Evolutionary conservation across 768 basidiomycete species (phyloP).

Genomic region (Pisolithus sp.): DNA sequence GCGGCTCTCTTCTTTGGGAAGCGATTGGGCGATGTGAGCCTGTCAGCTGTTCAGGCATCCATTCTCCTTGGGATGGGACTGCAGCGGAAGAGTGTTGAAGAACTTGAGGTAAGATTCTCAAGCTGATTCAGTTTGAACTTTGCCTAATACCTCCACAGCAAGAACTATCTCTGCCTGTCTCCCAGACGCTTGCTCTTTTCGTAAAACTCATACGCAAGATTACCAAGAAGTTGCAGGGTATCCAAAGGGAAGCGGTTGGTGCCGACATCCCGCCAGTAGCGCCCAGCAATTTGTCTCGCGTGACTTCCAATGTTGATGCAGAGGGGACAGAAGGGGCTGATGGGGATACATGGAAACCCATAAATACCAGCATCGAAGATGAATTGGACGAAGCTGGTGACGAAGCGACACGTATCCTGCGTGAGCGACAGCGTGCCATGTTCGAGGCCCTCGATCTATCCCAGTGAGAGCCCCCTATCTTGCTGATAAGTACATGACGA

Average conservation of each 20-base stretch:
- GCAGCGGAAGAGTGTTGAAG: slow-evolving; percentile 86
- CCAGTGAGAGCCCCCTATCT: slow-evolving; percentile 52
- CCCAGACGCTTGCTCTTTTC: slow-evolving; percentile 85
- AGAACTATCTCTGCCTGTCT: slow-evolving; percentile 79
- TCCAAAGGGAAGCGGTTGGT: slow-evolving; percentile 74
- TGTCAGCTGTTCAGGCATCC: slow-evolving; percentile 88
- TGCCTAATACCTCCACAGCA: slow-evolving; percentile 32
- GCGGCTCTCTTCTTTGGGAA: slow-evolving; percentile 82
- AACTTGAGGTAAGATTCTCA: slow-evolving; percentile 60
- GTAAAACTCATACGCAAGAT: slow-evolving; percentile 87
- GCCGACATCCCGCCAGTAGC: slow-evolving; percentile 49
- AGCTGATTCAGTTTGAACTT: not conserved
- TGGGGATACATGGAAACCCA: slow-evolving; percentile 35
- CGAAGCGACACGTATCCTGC: slow-evolving; percentile 45
- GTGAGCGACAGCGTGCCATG: slow-evolving; percentile 78
- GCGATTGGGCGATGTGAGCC: slow-evolving; percentile 52
- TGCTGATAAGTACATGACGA: slow-evolving; percentile 7
- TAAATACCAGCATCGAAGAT: slow-evolving; percentile 45
- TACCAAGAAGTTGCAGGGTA: slow-evolving; percentile 62
- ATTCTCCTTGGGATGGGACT: slow-evolving; percentile 86
- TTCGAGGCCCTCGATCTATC: slow-evolving; percentile 82
- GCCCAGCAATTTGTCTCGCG: slow-evolving; percentile 6
- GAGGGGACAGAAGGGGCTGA: slow-evolving; percentile 12
- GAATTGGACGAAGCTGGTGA: slow-evolving; percentile 77
- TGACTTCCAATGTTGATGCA: slow-evolving; percentile 10